Conservation (phyloP, 2,329 filamentous ascomycete genomes). For the Aspergillus flavus region DNA sequence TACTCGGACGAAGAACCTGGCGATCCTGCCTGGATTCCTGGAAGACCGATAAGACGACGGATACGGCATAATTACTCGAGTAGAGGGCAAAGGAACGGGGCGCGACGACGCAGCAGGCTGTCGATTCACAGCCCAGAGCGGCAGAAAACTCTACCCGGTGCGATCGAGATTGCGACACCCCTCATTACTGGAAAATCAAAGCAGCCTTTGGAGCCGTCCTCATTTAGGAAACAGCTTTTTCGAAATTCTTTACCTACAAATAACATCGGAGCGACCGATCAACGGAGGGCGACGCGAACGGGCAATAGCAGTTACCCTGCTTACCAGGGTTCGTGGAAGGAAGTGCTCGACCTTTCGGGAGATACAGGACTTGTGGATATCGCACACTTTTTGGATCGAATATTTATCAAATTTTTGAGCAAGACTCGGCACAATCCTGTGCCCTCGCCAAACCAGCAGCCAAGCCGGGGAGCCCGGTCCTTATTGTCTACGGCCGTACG, state of each 20-base stretch:
- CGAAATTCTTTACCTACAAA: conserved; percentile 13
- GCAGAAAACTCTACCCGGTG: conserved; percentile 39
- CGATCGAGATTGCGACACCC: conserved; percentile 46
- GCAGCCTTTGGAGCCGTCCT: conserved; percentile 21
- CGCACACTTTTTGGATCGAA: conserved; percentile 35
- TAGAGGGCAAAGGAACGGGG: conserved; percentile 28
- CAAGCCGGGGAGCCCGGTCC: conserved; percentile 34
- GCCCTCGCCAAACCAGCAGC: conserved; percentile 4
- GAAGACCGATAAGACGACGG: conserved; percentile 34
- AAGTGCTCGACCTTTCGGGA: conserved; percentile 34
- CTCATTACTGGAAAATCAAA: conserved; percentile 41
- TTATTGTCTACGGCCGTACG: conserved; percentile 40
- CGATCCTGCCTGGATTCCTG: conserved; percentile 46
- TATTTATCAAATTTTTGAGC: conserved; percentile 41
- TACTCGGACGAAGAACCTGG: conserved; percentile 39
- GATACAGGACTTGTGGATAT: conserved; percentile 39
- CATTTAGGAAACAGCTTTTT: conserved; percentile 25
- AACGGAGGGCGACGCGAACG: conserved; percentile 24
- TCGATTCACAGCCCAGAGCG: conserved; percentile 40
- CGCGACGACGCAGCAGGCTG: conserved; percentile 31
- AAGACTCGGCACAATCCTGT: conserved; percentile 31
- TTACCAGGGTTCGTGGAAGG: conserved; percentile 39
- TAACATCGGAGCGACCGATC: conserved; percentile 4
- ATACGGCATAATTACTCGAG: conserved; percentile 42
- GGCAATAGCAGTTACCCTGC: conserved; percentile 30